Conservation (phyloP, 2,329 filamentous ascomycete species). For the Gnomoniopsis smithogilvyi region DNA sequence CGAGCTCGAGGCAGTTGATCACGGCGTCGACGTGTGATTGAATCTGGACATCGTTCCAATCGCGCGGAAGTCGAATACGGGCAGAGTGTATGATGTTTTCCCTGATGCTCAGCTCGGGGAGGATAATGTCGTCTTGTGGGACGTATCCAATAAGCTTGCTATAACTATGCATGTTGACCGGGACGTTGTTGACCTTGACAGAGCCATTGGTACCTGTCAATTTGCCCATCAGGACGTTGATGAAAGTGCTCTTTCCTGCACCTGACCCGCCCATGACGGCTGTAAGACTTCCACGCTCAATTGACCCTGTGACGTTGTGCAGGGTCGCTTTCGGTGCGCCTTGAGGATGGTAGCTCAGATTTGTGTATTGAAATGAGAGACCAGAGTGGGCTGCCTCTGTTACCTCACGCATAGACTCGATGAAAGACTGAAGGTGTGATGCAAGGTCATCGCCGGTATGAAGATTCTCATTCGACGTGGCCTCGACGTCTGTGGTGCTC, state of each 20-base stretch:
- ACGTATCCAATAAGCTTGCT: slow-evolving; percentile 61
- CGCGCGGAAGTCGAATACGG: slow-evolving; percentile 48
- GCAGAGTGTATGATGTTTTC: slow-evolving; percentile 62
- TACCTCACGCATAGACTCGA: slow-evolving; percentile 50
- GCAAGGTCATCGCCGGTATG: slow-evolving; percentile 30
- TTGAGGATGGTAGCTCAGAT: slow-evolving; percentile 47
- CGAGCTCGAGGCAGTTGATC: slow-evolving; percentile 51
- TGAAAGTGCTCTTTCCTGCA: slow-evolving; percentile 58
- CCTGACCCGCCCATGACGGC: slow-evolving; percentile 59
- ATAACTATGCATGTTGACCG: slow-evolving; percentile 46
- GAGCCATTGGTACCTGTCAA: slow-evolving; percentile 45
- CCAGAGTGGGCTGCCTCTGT: slow-evolving; percentile 50
- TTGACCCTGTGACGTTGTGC: slow-evolving; percentile 51
- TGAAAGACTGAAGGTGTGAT: slow-evolving; percentile 44
- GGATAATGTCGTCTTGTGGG: slow-evolving; percentile 58
- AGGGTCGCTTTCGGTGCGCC: slow-evolving; percentile 43
- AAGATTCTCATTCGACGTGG: slow-evolving; percentile 31
- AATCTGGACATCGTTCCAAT: slow-evolving; percentile 48
- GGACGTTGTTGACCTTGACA: slow-evolving; percentile 50
- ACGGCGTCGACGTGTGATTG: slow-evolving; percentile 52
- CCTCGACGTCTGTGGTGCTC: slow-evolving; percentile 27
- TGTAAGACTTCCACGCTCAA: slow-evolving; percentile 51
- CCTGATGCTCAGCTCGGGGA: slow-evolving; percentile 57
- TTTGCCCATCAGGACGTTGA: slow-evolving; percentile 62
- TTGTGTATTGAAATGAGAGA: slow-evolving; percentile 49